Conservation (phyloP, 345 rosid species). For the Eucalyptus rudis region DNA sequence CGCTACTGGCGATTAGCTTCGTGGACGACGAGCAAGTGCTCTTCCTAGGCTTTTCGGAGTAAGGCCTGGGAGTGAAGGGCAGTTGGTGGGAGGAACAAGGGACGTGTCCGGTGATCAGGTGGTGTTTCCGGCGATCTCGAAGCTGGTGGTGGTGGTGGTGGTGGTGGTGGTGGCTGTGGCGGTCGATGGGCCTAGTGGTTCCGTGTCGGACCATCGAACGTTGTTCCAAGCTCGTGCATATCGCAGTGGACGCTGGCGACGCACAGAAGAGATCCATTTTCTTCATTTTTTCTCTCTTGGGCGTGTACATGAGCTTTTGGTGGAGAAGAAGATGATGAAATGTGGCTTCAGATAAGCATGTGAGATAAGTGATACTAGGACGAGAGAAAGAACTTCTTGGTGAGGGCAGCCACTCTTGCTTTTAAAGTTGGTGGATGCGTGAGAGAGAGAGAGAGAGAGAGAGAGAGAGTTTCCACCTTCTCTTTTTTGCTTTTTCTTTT, state of each 20-base stretch:
- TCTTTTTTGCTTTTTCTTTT: background rate
- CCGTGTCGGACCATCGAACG: slow-evolving; percentile 33
- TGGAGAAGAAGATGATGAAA: background rate
- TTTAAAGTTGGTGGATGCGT: slow-evolving; percentile 1
- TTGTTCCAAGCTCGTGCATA: slow-evolving; percentile 36
- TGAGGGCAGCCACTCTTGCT: background rate
- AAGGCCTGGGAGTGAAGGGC: slow-evolving; percentile 25
- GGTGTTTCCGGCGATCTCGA: background rate
- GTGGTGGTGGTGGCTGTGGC: background rate
- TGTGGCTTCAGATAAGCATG: background rate
- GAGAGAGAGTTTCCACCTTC: background rate
- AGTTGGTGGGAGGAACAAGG: slow-evolving; percentile 32
- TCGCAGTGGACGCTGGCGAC: slow-evolving; percentile 79
- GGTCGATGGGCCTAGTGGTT: slow-evolving; percentile 7
- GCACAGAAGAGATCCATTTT: slow-evolving; percentile 62
- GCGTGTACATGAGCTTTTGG: background rate
- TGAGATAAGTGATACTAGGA: background rate
- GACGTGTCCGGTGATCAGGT: background rate
- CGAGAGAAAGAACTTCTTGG: background rate
- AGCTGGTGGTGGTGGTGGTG: background rate
- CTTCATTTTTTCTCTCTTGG: slow-evolving; percentile 24
- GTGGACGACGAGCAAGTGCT: background rate
- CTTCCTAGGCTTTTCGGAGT: slow-evolving; percentile 9
- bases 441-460: background rate
- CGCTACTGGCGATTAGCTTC: background rate